Evolutionary conservation across 208 protist species (phyloP), one percentile per base, ranked within the genome.

Genomic region (Crithidia expoeki): DNA sequence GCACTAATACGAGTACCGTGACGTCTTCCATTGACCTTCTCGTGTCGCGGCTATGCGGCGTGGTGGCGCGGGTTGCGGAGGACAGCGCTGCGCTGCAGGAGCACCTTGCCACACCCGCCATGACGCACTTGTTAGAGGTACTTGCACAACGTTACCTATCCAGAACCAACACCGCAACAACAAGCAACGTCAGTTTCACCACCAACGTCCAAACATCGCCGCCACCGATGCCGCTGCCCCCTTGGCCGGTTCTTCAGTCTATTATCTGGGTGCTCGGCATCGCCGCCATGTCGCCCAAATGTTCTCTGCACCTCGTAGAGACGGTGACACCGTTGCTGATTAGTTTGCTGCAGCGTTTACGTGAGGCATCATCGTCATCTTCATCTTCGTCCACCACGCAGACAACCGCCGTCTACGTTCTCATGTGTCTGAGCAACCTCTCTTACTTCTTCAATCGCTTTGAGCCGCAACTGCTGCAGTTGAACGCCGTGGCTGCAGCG

Each of bases 361-460:
- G 83, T 21, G 49, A 72, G 44, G 51, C 4, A 21, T 16, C 36
- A 42, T 6, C 36, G 36, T 6, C 36, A 42, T 42, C 36, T 12
- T 42, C 36, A 6, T 42, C 36, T 42, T 9, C 17, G 14, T 53
- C 77, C 23, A 49, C 55, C 12, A 85, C 72, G 58, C 79, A 76
- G 23, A 60, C 83, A 23, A 87, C 84, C 1, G 76, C 75, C 19
- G 68, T 94, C 21, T 90, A 92, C 70, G 81, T 85, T 7, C 79
- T 94, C 50, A 94, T 94, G 89, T 86, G 79, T 47, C 58, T 94
- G 30, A 92, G 86, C 66, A 94, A 94, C 57, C 78, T 94, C 42
- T 92, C 86, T 19, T 94, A 81, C 68, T 93, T 87, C 52, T 94
- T 93, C 65, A 67, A 71, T 65, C 62, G 76, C 32, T 62, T 91